Evolutionary conservation across 2,329 filamentous ascomycete species (phyloP), one percentile per base, ranked within the genome.

Genomic region (Paecilomyces sp.): DNA sequence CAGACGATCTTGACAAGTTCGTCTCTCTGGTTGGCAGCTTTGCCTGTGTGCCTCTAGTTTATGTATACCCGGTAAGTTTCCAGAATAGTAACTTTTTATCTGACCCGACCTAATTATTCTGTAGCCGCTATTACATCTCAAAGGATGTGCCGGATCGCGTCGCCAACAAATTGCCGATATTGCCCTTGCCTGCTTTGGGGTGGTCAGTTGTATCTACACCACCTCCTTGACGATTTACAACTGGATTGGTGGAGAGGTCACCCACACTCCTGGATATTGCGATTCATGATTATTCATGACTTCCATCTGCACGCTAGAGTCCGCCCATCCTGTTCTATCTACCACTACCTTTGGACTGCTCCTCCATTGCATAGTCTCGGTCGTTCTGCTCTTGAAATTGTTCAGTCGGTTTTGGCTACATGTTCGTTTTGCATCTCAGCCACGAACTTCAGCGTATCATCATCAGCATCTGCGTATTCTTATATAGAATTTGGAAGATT

Each of bases 21-120:
- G 95, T 99, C 33, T 89, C 92, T 24, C 82, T 99, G 47, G 92
- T 99, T 22, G 94, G 94, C 65, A 96, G 92, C 76, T 99, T 99
- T 80, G 94, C 94, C 62, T 99, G 94, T 73, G 94, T 99, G 67
- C 94, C 94, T 53, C 80, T 99, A 60, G 94, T 97, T 62, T 97
- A 95, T 71, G 95, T 99, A 58, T 99, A 99, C 73, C 95, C 94
- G 65, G 92, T 97, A 83, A 83, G 91, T 85, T 33, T 8, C 41
- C 41, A 47, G 9, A 6, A 47, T 2, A 18, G 18, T 55, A 25
- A 13, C 41, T 55, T 57, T 62, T 24, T n/a, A 28, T 12, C 1
- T 13, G 5, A 41, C 57, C 53, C 15, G 33, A 52, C 25, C 31
- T 9, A n/a, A 13, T 34, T 50, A 47, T 54, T 58, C 60, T 57